Conservation (phyloP, 2,329 filamentous ascomycete genomes). For the Pseudocercospora macadamiae region DNA sequence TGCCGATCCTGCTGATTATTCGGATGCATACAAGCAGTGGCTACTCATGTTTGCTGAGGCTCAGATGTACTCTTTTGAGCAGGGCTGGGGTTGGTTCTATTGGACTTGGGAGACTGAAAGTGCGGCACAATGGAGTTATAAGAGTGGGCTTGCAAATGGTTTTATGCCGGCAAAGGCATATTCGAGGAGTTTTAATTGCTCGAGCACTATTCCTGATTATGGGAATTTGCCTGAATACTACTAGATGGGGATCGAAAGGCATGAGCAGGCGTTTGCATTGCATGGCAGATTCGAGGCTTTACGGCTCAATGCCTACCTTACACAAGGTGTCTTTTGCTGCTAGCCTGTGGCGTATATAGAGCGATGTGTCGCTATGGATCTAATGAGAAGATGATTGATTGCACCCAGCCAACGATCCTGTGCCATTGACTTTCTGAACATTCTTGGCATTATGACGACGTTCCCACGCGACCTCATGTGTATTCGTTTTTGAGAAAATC, state of each 20-base stretch:
- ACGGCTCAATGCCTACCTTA: too few species aligned
- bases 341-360: too few species aligned
- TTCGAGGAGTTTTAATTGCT: constrained; percentile 48
- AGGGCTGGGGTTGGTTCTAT: constrained; percentile 97
- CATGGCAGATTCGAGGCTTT: too few species aligned
- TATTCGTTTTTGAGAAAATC: too few species aligned
- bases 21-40: constrained; percentile 77
- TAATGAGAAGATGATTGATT: too few species aligned
- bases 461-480: too few species aligned
- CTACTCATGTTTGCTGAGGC: constrained; percentile 89
- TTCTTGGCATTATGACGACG: neutral
- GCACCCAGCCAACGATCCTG: too few species aligned
- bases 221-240: constrained; percentile 51
- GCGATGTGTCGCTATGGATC: neutral
- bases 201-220: constrained; percentile 45
- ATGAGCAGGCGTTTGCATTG: too few species aligned
- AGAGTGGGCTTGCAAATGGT: constrained; percentile 73
- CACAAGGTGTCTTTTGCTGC: too few species aligned
- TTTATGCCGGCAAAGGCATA: constrained; percentile 67
- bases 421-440: too few species aligned
- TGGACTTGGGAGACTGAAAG: constrained; percentile 97
- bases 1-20: constrained; percentile 69
- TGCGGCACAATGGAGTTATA: constrained; percentile 89
- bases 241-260: constrained; percentile 25
- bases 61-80: constrained; percentile 93